phyloP scores from a whole-genome alignment of 306 rosid species.

The Vicia faba region DNA sequence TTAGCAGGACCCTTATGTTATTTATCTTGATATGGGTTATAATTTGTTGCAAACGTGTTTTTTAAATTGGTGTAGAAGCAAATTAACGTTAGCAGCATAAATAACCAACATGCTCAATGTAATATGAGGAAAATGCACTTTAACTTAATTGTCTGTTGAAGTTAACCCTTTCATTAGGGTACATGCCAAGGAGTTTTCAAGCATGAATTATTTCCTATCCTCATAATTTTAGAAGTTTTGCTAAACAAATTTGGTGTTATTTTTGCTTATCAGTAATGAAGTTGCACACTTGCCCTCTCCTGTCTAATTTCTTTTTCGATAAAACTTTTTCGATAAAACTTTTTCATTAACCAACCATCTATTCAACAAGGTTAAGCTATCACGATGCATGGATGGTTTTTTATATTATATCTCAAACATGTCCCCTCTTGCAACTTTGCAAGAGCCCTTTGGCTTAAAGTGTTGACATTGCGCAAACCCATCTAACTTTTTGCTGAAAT shows the following conservation, averaged over 20 bases:
- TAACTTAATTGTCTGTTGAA: neutral
- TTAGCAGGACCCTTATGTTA: too few relatives aligned
- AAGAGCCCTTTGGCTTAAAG: neutral
- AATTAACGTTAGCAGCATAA: neutral
- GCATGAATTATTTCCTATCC: slow-evolving; percentile 6
- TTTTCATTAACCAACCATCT: neutral
- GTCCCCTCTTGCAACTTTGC: neutral
- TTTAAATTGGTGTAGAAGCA: slow-evolving; percentile 3
- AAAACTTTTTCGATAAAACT: neutral
- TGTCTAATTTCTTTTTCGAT: neutral
- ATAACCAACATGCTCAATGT: slow-evolving; percentile 7
- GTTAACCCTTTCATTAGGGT: neutral
- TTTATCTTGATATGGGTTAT: slow-evolving; percentile 12
- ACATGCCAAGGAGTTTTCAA: neutral
- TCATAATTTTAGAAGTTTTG: neutral
- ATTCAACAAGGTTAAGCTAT: slow-evolving; percentile 3
- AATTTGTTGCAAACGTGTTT: neutral
- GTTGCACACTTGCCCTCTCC: neutral
- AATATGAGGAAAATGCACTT: neutral
- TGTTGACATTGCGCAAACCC: neutral
- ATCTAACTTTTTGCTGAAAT: neutral
- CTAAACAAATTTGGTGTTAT: neutral
- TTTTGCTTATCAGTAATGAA: slow-evolving; percentile 24
- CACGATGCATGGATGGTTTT: neutral
- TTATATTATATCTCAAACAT: neutral